Percentiles rank a stretch among this genome's conserved stretches.
phyloP scores from a whole-genome alignment of 2,329 filamentous ascomycete genomes.

The Myriosclerotinia curreyana region DNA sequence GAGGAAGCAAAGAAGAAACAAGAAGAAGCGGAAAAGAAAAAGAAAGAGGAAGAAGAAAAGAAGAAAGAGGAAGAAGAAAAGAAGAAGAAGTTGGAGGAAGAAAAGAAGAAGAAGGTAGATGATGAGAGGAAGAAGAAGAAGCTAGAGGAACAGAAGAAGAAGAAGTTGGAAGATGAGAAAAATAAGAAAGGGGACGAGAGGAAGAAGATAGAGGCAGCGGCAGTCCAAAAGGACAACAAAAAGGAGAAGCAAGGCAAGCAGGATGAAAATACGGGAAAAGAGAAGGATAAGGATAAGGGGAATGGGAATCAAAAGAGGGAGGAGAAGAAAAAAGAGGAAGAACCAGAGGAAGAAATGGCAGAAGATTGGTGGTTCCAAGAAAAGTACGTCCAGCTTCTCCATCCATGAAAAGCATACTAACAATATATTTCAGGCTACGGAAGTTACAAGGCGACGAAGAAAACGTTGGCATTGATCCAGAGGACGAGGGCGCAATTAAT shows the following conservation, averaged over 20 bases:
- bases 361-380: conserved; percentile 39
- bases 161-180: not conserved
- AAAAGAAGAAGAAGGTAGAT: conserved; percentile 26
- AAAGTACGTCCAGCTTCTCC: conserved; percentile 26
- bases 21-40: not conserved
- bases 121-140: not conserved
- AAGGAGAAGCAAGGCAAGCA: conserved; percentile 2
- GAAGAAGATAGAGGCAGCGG: not conserved
- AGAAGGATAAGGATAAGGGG: not conserved
- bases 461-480: conserved; percentile 27
- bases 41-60: not conserved
- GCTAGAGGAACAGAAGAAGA: conserved; percentile 24
- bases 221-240: not conserved
- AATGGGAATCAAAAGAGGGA: conserved; percentile 28
- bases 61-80: conserved; percentile 32
- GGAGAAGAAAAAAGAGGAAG: conserved; percentile 11
- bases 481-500: conserved; percentile 32
- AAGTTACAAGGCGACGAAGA: conserved; percentile 29
- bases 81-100: conserved; percentile 32
- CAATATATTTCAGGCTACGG: conserved; percentile 26
- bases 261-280: not conserved
- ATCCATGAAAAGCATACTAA: not conserved
- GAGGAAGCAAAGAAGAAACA: conserved; percentile 1
- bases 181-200: not conserved
- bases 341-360: conserved; percentile 24